These are phyloP conservation scores for Phytophthora quininea DNA, from an alignment of 352 stramenopile genomes.

Conservation along the genomic window DNA sequence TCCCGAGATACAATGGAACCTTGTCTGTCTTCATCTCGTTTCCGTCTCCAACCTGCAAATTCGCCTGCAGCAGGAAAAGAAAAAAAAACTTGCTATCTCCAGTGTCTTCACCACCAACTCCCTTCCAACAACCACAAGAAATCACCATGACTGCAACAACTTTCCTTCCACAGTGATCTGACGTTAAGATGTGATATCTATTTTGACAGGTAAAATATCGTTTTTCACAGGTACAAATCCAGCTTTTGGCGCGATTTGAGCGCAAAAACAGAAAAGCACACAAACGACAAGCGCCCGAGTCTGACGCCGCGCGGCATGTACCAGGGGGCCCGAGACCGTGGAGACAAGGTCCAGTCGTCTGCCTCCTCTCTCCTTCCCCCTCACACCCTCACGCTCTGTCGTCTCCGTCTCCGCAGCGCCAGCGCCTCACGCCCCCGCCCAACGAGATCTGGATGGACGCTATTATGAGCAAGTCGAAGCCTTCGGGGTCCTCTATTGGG, in stretches of 20 bases:
- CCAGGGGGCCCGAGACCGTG: slow-evolving; percentile 27
- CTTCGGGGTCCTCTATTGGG: slow-evolving; percentile 29
- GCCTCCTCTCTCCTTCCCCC: neutral
- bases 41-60: too few relatives aligned
- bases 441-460: slow-evolving; percentile 77
- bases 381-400: neutral
- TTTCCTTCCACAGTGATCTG: neutral
- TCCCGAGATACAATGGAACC: too few relatives aligned
- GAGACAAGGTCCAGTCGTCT: slow-evolving; percentile 29
- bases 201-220: neutral
- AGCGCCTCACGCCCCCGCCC: slow-evolving; percentile 40
- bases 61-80: too few relatives aligned
- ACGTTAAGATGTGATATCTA: neutral
- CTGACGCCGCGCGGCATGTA: slow-evolving; percentile 30
- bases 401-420: slow-evolving; percentile 21
- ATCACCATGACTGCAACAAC: too few relatives aligned
- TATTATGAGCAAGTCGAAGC: slow-evolving; percentile 71
- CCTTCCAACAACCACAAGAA: too few relatives aligned
- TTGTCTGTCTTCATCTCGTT: too few relatives aligned
- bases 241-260: too few relatives aligned
- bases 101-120: too few relatives aligned
- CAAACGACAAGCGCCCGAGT: slow-evolving; percentile 3
- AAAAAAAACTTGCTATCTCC: too few relatives aligned
- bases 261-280: slow-evolving; percentile 28
- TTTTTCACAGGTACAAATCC: neutral